Conservation (phyloP, 75 land plant species). For the Ceratopteris richardii region DNA sequence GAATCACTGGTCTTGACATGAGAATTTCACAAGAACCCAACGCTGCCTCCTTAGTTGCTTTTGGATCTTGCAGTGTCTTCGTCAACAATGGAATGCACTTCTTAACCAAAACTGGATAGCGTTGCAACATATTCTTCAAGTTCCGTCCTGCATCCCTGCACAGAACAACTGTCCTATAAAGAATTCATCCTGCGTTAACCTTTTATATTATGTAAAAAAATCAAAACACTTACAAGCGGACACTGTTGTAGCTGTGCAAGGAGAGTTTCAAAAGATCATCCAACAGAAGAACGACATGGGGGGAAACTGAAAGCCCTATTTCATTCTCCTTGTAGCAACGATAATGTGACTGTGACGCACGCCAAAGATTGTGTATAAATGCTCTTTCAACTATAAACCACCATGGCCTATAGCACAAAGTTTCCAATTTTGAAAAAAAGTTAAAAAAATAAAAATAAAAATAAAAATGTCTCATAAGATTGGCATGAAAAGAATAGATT, state of each 20-base stretch:
- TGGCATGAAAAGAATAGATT: background rate
- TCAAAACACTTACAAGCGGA: constrained; percentile 57
- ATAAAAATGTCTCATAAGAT: background rate
- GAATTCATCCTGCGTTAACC: too few relatives aligned
- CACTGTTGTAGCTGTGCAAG: constrained; percentile 76
- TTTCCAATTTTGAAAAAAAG: background rate
- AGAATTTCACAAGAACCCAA: constrained; percentile 83
- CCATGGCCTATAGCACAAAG: constrained; percentile 53
- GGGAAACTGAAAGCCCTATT: constrained; percentile 38
- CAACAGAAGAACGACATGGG: constrained; percentile 34
- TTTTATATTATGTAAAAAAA: background rate
- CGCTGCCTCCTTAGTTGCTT: constrained; percentile 59
- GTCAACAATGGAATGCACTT: constrained; percentile 57
- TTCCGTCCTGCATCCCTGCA: constrained; percentile 71
- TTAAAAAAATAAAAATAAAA: too few relatives aligned
- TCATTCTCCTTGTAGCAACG: constrained; percentile 42
- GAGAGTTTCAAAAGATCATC: constrained; percentile 71
- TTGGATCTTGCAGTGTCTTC: constrained; percentile 48
- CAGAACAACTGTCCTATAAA: background rate
- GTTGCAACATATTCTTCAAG: constrained; percentile 68
- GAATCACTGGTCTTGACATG: constrained; percentile 60
- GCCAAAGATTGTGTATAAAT: constrained; percentile 81
- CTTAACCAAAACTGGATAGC: constrained; percentile 67
- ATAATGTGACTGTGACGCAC: constrained; percentile 87
- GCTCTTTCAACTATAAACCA: constrained; percentile 90